Base-by-base conservation (phyloP, 2,329 filamentous ascomycete genomes). In the Lasiodiplodia sp. region DNA sequence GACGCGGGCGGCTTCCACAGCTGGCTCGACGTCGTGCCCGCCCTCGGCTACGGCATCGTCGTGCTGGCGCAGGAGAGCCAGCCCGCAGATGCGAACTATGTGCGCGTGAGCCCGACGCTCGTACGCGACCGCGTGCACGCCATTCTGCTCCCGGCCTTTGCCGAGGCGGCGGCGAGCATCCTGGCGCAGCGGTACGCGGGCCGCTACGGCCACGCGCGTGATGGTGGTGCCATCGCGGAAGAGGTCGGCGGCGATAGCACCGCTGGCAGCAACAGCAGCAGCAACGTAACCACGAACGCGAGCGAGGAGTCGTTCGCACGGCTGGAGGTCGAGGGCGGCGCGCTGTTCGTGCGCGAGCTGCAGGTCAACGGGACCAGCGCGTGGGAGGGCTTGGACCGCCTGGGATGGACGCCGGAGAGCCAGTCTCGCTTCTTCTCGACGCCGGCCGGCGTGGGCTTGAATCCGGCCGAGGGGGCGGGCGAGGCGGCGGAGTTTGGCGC, bases 1-100 rank as follows among this genome's bases (percentile, higher is more conserved):
- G 73, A 76, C 51, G 76, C 73, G 14, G 75, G 75, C 28, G 75
- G 75, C n/a, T 78, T 72, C 73, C 74, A 74, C 62, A 71, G 72
- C 2, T 77, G 75, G 75, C 73, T 78, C 10, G 76, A 78, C 37
- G 69, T 72, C 1, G 71, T 77, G 25, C 75, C 76, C 14, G 75
- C 74, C 56, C 69, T 77, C 1, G 76, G 76, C 6, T 78, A 77
- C 52, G 76, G 76, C 1, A 66, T 76, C 25, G 71, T 76, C 10
- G 67, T 77, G 7, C 57, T 78, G 1, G 11, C 57, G 10, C 49
- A 58, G 47, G 66, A 63, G 18, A 57, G 57, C 21, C 34, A 44
- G 31, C 31, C 55, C 16, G 25, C 63, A 3, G 67, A 70, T 10
- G 44, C 67, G 0, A 31, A 31, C 5, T 77, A 74, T 38, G 18